Base-by-base conservation (phyloP, 805 yeast genomes). In the Debaryomyces maramus region DNA sequence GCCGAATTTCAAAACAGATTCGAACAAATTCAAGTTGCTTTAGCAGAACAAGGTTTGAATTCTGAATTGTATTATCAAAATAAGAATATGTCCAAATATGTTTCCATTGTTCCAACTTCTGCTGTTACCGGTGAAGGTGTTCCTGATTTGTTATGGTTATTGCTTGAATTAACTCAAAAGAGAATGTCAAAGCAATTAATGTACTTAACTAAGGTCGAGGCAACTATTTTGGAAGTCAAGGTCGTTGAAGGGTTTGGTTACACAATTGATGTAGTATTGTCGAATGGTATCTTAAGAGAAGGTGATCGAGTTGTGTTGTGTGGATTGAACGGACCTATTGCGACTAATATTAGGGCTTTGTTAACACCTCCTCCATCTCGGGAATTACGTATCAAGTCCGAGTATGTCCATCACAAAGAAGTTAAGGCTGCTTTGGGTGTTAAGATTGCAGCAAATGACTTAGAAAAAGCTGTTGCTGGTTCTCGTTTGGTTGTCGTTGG, bases 111-210 rank as follows among this genome's bases (percentile, higher is more conserved):
- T 32, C 99, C 99, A 54, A 93, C 99, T 14, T 91, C 98, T 47
- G 99, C 99, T 40, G 95, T 90, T 32, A 90, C 97, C 10, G 99
- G 99, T 65, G 99, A 93, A 72, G 99, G 99, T 86, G 95, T 93
- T 55, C 99, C 99, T 36, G 99, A 93, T 80, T 77, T 93, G 72
- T 80, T 93, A 60, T 89, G 97, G 91, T 78, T 93, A 65, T 74
- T 93, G 60, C 77, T 93, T 55, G 98, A 93, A 68, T 79, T 93
- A 57, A 93, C 99, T 11, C 98, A 93, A 72, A 86, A 88, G 82
- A 85, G 99, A 74, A 93, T 93, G 99, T 87, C 97, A 50, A 90
- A 90, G 67, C 97, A 91, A 75, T 83, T 93, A 71, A 91, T 88
- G 91, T 93, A 93, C 74, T 73, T 93, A 50, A 83, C 97, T 24